Evolutionary conservation across 371 early-diverging fungal species (phyloP).

Genomic region (Mortierella sp.): DNA sequence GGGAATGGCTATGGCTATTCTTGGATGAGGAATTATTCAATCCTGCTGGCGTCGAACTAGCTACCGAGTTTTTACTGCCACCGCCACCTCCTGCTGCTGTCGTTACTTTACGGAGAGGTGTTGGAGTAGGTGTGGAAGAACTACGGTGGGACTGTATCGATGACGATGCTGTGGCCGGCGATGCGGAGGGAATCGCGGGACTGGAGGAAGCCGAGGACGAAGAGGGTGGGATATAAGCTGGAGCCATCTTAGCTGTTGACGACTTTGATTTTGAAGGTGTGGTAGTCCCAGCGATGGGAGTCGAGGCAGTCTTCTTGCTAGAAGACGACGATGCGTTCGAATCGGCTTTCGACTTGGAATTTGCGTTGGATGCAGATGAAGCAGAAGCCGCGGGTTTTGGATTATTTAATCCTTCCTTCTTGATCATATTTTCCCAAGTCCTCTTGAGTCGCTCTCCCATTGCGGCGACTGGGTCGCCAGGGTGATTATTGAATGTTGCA

Average conservation of each 20-base stretch:
- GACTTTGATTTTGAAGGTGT: constrained; percentile 33
- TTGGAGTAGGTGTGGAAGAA: constrained; percentile 39
- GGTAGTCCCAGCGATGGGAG: not conserved
- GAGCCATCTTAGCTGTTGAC: constrained; percentile 34
- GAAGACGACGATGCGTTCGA: constrained; percentile 9
- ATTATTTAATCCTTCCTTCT: constrained; percentile 43
- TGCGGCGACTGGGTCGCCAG: constrained; percentile 41
- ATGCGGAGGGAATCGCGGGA: constrained; percentile 3
- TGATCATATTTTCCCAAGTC: constrained; percentile 40
- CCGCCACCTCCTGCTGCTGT: constrained; percentile 1
- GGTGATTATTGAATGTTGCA: constrained; percentile 47
- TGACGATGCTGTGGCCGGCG: constrained; percentile 15
- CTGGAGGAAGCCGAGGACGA: constrained; percentile 19
- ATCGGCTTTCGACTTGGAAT: constrained; percentile 16
- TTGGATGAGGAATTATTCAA: constrained; percentile 9
- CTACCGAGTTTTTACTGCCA: constrained; percentile 14
- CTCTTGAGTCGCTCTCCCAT: constrained; percentile 44
- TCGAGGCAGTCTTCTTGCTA: constrained; percentile 11
- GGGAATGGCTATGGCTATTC: constrained; percentile 3
- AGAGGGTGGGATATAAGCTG: constrained; percentile 44
- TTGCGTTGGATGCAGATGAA: not conserved
- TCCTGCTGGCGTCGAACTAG: constrained; percentile 16
- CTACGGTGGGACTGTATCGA: constrained; percentile 27
- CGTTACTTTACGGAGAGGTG: constrained; percentile 31
- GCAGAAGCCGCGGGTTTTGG: constrained; percentile 1